Conservation (phyloP, 768 basidiomycete species). For the Hebeloma cylindrosporum region DNA sequence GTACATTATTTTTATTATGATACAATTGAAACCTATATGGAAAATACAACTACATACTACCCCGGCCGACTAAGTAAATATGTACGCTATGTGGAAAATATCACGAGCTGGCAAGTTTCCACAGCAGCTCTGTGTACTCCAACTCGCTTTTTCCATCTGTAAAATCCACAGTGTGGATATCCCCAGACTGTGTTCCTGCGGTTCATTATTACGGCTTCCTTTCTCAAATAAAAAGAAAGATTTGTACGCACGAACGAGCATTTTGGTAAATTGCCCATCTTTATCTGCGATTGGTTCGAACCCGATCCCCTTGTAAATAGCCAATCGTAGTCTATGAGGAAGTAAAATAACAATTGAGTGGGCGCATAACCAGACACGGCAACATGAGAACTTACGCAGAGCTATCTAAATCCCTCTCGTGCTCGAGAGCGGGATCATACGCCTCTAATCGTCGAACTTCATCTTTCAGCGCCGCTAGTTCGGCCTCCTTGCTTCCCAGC, state of each 20-base stretch:
- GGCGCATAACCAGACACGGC: not conserved
- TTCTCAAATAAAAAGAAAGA: not conserved
- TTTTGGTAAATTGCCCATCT: slow-evolving; percentile 49
- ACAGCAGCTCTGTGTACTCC: slow-evolving; percentile 41
- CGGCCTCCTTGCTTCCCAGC: slow-evolving; percentile 66
- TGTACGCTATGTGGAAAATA: not conserved
- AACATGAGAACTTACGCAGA: slow-evolving; percentile 50
- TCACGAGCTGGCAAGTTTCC: slow-evolving; percentile 48
- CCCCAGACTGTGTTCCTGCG: slow-evolving; percentile 50
- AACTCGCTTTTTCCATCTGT: slow-evolving; percentile 31
- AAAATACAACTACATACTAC: slow-evolving; percentile 9
- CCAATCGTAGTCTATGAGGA: slow-evolving; percentile 56
- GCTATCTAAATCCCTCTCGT: slow-evolving; percentile 67
- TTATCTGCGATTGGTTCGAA: slow-evolving; percentile 65
- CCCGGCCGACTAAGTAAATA: not conserved
- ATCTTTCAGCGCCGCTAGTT: slow-evolving; percentile 67
- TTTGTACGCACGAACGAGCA: slow-evolving; percentile 64
- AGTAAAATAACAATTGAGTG: not conserved
- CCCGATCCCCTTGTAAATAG: slow-evolving; percentile 69
- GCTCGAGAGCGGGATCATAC: slow-evolving; percentile 72
- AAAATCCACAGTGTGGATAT: slow-evolving; percentile 43
- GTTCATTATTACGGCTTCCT: slow-evolving; percentile 3
- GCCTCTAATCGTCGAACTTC: slow-evolving; percentile 59
- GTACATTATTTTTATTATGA: slow-evolving; percentile 14
- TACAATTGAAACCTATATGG: slow-evolving; percentile 14